Evolutionary conservation across 148 eudicot species (phyloP), one percentile per base, ranked within the genome.

Genomic region (Simmondsia chinensis): DNA sequence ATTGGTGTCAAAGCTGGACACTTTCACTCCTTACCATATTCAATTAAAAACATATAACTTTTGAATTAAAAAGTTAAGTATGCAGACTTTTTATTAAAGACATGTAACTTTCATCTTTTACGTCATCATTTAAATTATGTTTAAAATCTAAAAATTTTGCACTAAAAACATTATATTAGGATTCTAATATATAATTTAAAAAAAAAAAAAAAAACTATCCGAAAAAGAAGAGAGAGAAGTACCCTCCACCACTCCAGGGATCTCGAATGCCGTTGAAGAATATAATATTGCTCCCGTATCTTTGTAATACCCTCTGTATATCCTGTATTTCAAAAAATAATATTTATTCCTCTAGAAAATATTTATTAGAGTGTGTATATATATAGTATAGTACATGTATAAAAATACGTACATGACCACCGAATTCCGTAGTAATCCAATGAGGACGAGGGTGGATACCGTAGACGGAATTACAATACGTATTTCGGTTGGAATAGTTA

Each of bases 211-310:
- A 12, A 11, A 44, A 15, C 15, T 23, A 44, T 19, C 21, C 15
- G 36, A 19, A 20, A 22, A 20, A 20, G 2, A 1, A n/a, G n/a
- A n/a, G n/a, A n/a, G n/a, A n/a, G 11, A 11, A 8, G 2, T 54
- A 63, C 68, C 94, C 96, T 60, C 85, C 94, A 51, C 80, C 85
- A 60, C 96, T 87, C 73, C 73, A 68, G 4, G 68, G 73, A 14
- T 68, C 68, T 2, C 68, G 48, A 4, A 21, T 10, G 40, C 73
- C 73, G 36, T 68, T 62, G 35, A 57, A 69, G 49, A 62, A 69
- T 34, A 62, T 42, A 39, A 68, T 63, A 43, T 69, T 69, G 54
- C 68, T 69, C 3, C 56, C 73, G 19, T 62, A 63, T 9, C 51
- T 46, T 62, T 65, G 70, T 29, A 83, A 50, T 23, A 68, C 86